A percentile compares a stretch with the other conserved stretches of the same genome.
Evolutionary conservation across 169 alveolate species (phyloP).

Genomic region (Cryptosporidium xiaoi): DNA sequence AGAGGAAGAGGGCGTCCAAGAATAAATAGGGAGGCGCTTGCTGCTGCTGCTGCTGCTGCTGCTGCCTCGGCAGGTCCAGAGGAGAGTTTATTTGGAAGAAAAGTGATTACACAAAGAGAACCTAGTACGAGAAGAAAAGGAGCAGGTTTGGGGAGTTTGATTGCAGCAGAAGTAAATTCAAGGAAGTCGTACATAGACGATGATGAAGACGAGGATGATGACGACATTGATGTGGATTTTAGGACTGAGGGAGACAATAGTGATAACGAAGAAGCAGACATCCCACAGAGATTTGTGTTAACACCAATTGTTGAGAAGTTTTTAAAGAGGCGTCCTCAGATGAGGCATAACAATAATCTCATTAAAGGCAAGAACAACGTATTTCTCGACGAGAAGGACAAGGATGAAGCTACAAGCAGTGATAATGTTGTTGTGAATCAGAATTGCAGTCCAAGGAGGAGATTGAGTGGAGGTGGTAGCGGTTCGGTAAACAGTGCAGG

Average conservation of each 20-base stretch:
- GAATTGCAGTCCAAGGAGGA: not conserved
- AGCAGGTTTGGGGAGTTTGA: constrained; percentile 56
- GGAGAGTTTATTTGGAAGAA: not conserved
- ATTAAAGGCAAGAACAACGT: too few relatives aligned
- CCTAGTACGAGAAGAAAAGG: constrained; percentile 68
- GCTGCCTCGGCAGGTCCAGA: constrained; percentile 10
- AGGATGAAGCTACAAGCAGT: not conserved
- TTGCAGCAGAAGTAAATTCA: constrained; percentile 65
- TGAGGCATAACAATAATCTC: constrained; percentile 15
- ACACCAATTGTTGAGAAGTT: constrained; percentile 72
- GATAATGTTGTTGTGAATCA: not conserved
- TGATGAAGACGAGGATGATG: constrained; percentile 66
- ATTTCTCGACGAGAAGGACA: not conserved
- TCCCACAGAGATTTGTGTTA: constrained; percentile 46
- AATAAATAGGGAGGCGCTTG: constrained; percentile 66
- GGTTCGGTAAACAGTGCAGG: not conserved
- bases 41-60: not conserved
- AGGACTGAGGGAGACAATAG: constrained; percentile 45
- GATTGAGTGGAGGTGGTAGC: not conserved
- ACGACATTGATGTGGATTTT: not conserved
- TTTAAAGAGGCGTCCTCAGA: constrained; percentile 68
- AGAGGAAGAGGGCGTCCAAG: constrained; percentile 71
- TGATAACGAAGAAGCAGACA: constrained; percentile 45
- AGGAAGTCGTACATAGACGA: constrained; percentile 28
- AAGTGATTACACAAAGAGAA: constrained; percentile 20